Conservation (phyloP, 2,329 filamentous ascomycete genomes). For the Fusarium citri region DNA sequence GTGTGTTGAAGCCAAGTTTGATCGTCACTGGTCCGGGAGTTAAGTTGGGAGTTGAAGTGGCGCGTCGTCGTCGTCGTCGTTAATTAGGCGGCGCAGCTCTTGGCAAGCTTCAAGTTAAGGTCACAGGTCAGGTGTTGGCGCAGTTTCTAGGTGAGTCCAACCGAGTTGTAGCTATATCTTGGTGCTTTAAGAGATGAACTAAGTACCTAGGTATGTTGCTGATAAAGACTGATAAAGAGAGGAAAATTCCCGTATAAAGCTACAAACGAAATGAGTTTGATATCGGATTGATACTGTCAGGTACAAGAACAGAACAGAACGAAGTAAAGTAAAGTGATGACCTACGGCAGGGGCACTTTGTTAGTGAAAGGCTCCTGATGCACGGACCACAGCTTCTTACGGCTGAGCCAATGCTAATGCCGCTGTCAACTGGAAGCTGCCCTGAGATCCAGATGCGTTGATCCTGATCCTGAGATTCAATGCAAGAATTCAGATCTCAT, state of each 20-base stretch:
- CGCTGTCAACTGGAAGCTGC: background rate
- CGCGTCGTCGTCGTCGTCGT: conserved; percentile 29
- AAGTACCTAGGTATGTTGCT: background rate
- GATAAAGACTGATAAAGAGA: background rate
- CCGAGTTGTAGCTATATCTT: background rate
- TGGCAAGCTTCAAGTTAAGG: conserved; percentile 29
- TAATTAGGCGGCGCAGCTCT: conserved; percentile 37
- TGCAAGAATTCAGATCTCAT: background rate
- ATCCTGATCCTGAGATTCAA: background rate
- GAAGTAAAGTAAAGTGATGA: conserved; percentile 27
- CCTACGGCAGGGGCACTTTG: conserved; percentile 23
- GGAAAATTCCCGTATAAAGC: background rate
- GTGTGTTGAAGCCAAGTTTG: conserved; percentile 12
- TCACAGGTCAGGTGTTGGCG: conserved; percentile 12
- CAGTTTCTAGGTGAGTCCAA: background rate
- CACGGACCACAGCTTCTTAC: conserved; percentile 34
- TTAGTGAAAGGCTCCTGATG: conserved; percentile 17
- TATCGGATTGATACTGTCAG: background rate
- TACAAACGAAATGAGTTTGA: background rate
- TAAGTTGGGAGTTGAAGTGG: conserved; percentile 16
- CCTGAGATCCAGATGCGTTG: background rate
- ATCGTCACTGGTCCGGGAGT: background rate
- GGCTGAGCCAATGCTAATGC: background rate
- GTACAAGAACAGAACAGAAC: conserved; percentile 4
- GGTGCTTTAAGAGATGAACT: background rate